Base-by-base conservation (phyloP, 2,329 filamentous ascomycete species). In the Cladosporium sp. region DNA sequence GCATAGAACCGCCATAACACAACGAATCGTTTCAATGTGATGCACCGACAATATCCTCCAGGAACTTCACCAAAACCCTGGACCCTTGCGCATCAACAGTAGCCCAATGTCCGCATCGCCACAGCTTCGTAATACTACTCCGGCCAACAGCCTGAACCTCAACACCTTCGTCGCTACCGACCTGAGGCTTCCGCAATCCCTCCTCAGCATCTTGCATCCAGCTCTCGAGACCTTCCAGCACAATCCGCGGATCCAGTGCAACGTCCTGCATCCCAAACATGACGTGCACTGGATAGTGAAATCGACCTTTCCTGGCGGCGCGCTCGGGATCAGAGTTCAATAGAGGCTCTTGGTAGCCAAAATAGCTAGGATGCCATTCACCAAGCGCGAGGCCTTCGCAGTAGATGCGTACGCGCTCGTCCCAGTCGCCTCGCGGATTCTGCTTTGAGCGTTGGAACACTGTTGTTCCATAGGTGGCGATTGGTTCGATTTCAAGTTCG, bases 391-490 rank as follows among this genome's bases (percentile, higher is more conserved):
- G 72, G 2, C 77, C 76, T 43, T 85, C 76, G 34, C 81, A 78
- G 69, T 85, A 86, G 56, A 84, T 78, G 12, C 74, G 70, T 22
- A 81, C 77, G 65, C 80, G 80, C 61, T 82, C 75, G 12, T 74
- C 69, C 72, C 82, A 82, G 59, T 79, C 80, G 22, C 75, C 76
- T 19, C 65, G 64, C 30, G 70, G 67, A 4, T 58, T 54, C 38
- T 72, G 69, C 2, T 62, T 43, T 2, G 75, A 68, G 12, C 80
- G 74, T 25, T 70, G 65, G 34, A 60, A 63, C 2, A 83, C 74
- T 2, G 74, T 75, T 2, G 70, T 57, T 15, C 74, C 76, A 63
- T 80, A 81, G 42, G n/a, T 50, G 20, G 51, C 34, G 6, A 25
- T 25, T 25, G 25, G 25, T 25, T 25, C 25, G 25, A 25, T 25